Evolutionary conservation across 2,329 filamentous ascomycete genomes (phyloP).

Genomic region (Lithohypha guttulata): DNA sequence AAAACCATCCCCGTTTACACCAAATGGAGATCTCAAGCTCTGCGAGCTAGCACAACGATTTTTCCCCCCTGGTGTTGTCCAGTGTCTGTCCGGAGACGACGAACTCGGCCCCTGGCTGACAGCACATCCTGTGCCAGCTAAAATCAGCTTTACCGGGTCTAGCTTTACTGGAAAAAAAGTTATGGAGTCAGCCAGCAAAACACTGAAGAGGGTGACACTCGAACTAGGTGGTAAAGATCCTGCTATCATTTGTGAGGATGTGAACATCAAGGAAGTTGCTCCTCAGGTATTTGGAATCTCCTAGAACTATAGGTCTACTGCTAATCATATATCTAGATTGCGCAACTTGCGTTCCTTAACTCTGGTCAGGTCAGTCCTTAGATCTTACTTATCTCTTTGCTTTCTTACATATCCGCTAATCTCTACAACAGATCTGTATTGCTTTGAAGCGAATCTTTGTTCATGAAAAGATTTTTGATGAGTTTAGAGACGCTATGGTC

Average conservation of each 20-base stretch:
- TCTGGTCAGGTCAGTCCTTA: too few relatives aligned
- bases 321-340: too few relatives aligned
- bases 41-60: slow-evolving; percentile 43
- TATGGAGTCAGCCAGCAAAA: slow-evolving; percentile 42
- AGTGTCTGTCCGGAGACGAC: slow-evolving; percentile 49
- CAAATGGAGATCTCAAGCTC: slow-evolving; percentile 42
- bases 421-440: slow-evolving; percentile 27
- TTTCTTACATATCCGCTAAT: slow-evolving; percentile 24
- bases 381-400: too few relatives aligned
- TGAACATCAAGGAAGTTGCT: too few relatives aligned
- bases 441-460: slow-evolving; percentile 27
- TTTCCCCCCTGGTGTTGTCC: slow-evolving; percentile 51
- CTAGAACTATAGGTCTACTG: too few relatives aligned
- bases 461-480: slow-evolving; percentile 25
- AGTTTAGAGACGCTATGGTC: slow-evolving; percentile 27
- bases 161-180: slow-evolving; percentile 50
- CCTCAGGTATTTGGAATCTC: too few relatives aligned
- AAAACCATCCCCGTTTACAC: slow-evolving; percentile 48
- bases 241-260: too few relatives aligned
- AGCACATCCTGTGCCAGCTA: slow-evolving; percentile 46
- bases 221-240: too few relatives aligned
- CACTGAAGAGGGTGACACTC: slow-evolving; percentile 49
- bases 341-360: slow-evolving; percentile 24
- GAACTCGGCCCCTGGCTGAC: slow-evolving; percentile 48
- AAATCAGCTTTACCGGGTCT: slow-evolving; percentile 54